Conservation (phyloP, 306 rosid species). For the Inga oerstediana region DNA sequence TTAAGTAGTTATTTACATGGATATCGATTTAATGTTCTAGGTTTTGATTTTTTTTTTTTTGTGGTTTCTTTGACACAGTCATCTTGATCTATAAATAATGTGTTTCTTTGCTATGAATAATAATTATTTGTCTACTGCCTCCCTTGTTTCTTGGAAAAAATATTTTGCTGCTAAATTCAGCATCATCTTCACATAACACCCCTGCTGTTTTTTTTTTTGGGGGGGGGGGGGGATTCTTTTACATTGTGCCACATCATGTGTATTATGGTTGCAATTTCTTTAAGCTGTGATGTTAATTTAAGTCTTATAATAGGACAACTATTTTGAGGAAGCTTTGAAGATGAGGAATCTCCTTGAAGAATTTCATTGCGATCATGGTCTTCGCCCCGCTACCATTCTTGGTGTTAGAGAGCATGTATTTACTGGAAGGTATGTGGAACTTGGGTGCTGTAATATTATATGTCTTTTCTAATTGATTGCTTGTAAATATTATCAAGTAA, state of each 20-base stretch:
- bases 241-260: neutral
- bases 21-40: too few species aligned
- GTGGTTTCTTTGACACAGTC: too few species aligned
- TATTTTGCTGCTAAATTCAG: too few species aligned
- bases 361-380: slow-evolving; percentile 75
- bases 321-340: slow-evolving; percentile 73
- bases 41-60: too few species aligned
- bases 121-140: neutral
- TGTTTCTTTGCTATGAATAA: too few species aligned
- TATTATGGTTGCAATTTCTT: slow-evolving; percentile 12
- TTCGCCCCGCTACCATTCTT: slow-evolving; percentile 81
- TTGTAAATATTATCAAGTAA: neutral
- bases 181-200: too few species aligned
- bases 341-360: slow-evolving; percentile 98
- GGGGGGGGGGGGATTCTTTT: neutral
- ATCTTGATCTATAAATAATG: too few species aligned
- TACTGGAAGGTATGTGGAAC: slow-evolving; percentile 73
- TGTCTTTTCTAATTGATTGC: slow-evolving; percentile 7
- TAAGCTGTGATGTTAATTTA: slow-evolving; percentile 25
- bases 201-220: too few species aligned
- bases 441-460: slow-evolving; percentile 6
- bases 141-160: neutral
- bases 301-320: slow-evolving; percentile 47
- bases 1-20: too few species aligned
- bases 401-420: slow-evolving; percentile 96